These are phyloP conservation scores for Orychophragmus violaceus DNA, from an alignment of 345 rosid species.

Conservation along the genomic window DNA sequence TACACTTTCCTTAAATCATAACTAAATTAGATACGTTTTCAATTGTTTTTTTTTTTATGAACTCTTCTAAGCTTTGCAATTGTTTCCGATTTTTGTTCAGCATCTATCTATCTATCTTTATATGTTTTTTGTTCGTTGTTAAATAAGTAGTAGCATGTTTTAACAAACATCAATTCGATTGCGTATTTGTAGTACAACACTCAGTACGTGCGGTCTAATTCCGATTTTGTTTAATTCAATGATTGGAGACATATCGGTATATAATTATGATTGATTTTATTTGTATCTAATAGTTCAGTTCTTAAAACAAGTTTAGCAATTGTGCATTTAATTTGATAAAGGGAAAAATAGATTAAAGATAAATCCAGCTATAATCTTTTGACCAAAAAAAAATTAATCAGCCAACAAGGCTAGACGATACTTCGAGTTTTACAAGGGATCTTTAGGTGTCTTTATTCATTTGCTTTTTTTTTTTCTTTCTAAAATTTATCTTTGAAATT, in stretches of 20 bases:
- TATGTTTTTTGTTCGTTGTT: neutral
- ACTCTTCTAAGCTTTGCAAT: neutral
- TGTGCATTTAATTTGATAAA: neutral
- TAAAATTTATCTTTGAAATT: neutral
- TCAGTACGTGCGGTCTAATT: slow-evolving; percentile 14
- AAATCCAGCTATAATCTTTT: neutral
- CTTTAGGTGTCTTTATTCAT: slow-evolving; percentile 2
- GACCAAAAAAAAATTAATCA: neutral
- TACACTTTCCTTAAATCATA: neutral
- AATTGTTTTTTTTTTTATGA: neutral
- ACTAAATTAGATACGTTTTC: neutral
- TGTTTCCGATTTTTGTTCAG: neutral
- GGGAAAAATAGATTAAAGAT: neutral
- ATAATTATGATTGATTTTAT: neutral
- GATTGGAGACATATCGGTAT: neutral
- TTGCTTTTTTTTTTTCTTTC: neutral
- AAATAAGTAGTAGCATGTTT: no score
- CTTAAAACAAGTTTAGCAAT: neutral
- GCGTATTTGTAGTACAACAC: neutral
- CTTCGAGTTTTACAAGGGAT: slow-evolving; percentile 12
- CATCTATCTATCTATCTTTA: neutral
- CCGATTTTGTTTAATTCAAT: neutral
- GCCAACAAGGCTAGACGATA: neutral
- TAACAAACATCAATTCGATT: neutral
- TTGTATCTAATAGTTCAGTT: neutral